A percentile compares a stretch with the other conserved stretches of the same genome.
phyloP scores from a whole-genome alignment of 306 rosid genomes.

The Rosa chinensis region DNA sequence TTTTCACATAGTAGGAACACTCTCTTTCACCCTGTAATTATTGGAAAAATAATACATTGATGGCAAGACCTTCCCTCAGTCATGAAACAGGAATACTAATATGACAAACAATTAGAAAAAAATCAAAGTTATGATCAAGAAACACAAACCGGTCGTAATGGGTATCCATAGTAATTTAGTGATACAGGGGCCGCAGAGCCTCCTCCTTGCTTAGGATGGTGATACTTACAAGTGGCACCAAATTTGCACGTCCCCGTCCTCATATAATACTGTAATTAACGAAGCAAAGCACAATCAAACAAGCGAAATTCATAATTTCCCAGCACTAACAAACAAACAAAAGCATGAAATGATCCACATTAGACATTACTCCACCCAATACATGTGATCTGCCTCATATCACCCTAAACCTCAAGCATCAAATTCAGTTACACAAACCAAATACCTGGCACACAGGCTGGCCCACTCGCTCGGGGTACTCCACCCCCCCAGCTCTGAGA shows the following conservation, averaged over 20 bases:
- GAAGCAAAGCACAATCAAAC: conserved; percentile 27
- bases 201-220: conserved; percentile 82
- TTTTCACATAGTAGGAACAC: conserved; percentile 93
- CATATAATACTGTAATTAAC: conserved; percentile 69
- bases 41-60: conserved; percentile 23
- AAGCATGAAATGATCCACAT: conserved; percentile 15
- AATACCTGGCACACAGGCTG: conserved; percentile 95
- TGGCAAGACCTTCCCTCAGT: conserved; percentile 8
- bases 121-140: conserved; percentile 3
- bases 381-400: conserved; percentile 11
- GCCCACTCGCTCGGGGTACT: conserved; percentile 84
- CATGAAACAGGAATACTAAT: conserved; percentile 8
- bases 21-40: conserved; percentile 85
- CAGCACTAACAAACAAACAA: conserved; percentile 26
- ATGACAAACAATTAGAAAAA: conserved; percentile 20
- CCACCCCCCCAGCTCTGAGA: conserved; percentile 65
- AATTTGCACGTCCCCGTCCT: conserved; percentile 83
- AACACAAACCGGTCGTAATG: conserved; percentile 41
- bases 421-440: conserved; percentile 27
- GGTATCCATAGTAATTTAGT: conserved; percentile 60
- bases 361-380: conserved; percentile 27
- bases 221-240: conserved; percentile 86
- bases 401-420: conserved; percentile 19
- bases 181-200: conserved; percentile 46
- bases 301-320: conserved; percentile 15